Percentiles rank a stretch among this genome's conserved stretches.
Evolutionary conservation across 768 basidiomycete species (phyloP).

Genomic region (Lactarius hengduanensis): DNA sequence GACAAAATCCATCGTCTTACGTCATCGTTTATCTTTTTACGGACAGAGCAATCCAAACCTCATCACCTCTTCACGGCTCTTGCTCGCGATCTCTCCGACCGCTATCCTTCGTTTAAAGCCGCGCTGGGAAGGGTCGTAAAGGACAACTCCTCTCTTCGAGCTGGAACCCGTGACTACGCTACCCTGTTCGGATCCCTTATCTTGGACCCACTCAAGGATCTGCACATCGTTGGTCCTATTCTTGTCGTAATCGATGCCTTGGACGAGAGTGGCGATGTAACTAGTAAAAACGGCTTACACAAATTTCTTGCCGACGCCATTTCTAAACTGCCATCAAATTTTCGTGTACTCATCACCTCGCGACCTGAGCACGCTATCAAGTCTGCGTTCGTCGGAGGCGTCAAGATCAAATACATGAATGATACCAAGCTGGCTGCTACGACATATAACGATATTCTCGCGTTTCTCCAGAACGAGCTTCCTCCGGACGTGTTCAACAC

Average conservation of each 20-base stretch:
- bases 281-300: not conserved
- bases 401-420: not conserved
- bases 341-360: not conserved
- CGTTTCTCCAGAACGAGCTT: not conserved
- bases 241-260: slow-evolving; percentile 1
- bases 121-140: not conserved
- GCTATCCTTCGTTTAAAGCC: not conserved
- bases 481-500: not conserved
- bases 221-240: not conserved
- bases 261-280: not conserved
- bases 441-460: not conserved
- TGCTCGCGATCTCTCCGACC: not conserved
- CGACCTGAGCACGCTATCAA: not conserved
- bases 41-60: slow-evolving; percentile 3
- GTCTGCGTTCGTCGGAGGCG: not conserved
- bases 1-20: not conserved
- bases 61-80: not conserved
- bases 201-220: not conserved
- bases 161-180: not conserved
- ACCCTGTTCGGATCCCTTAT: not conserved
- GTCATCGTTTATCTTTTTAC: not conserved
- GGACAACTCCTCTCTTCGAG: not conserved
- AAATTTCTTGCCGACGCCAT: not conserved
- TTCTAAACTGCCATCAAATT: not conserved
- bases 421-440: not conserved